Evolutionary conservation across 2,329 filamentous ascomycete species (phyloP).

Genomic region (Aspergillus persii): DNA sequence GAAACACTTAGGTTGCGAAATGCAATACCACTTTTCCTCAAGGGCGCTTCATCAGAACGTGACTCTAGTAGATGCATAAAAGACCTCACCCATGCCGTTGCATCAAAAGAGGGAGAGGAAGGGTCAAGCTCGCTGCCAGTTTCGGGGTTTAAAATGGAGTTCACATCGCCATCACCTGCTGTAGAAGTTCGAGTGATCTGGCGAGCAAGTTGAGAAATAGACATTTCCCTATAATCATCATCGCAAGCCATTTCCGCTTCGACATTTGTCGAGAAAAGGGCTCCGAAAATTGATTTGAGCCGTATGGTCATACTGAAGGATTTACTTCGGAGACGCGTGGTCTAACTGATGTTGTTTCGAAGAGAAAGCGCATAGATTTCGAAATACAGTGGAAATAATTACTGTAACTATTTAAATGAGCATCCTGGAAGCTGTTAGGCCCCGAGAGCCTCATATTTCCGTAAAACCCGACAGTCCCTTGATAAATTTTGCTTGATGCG

Average conservation of each 20-base stretch:
- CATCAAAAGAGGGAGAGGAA: background rate
- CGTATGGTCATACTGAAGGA: background rate
- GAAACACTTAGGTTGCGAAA: conserved; percentile 41
- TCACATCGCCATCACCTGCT: background rate
- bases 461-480: background rate
- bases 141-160: background rate
- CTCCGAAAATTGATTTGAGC: background rate
- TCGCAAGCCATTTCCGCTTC: background rate
- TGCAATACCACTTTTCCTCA: conserved; percentile 14
- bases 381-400: background rate
- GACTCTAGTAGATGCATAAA: background rate
- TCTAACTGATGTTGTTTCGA: background rate
- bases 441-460: background rate
- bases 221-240: background rate
- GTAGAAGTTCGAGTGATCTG: background rate
- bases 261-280: background rate
- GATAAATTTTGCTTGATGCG: background rate
- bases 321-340: background rate
- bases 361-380: background rate
- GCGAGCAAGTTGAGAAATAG: background rate
- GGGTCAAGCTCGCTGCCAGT: background rate
- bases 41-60: background rate
- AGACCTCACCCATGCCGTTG: background rate
- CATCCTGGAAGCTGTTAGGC: background rate
- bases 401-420: background rate